Evolutionary conservation across 1,284 basidiomycete species (phyloP).

Genomic region (Cutaneotrichosporon sp.): DNA sequence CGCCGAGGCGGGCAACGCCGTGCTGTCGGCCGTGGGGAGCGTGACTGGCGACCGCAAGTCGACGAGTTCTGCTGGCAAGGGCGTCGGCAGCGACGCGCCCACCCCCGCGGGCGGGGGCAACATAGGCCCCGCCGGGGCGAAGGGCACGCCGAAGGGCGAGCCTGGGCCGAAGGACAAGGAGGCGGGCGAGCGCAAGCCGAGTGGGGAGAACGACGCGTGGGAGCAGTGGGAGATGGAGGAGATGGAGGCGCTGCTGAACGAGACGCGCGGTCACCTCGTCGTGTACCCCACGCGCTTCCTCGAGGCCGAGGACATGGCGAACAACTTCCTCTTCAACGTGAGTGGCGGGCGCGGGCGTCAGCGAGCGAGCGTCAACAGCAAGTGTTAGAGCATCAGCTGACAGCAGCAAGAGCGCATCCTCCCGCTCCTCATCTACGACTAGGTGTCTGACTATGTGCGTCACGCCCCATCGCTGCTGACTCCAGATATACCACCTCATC

Average conservation of each 20-base stretch:
- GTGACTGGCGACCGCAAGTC: not conserved
- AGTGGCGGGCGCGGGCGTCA: conserved; percentile 18
- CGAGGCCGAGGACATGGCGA: conserved; percentile 78
- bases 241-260: conserved; percentile 78
- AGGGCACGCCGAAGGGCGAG: too few species aligned
- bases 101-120: too few species aligned
- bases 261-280: conserved; percentile 84
- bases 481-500: too few species aligned
- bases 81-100: too few species aligned
- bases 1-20: not conserved
- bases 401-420: conserved; percentile 61
- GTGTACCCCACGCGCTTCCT: conserved; percentile 78
- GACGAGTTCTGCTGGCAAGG: not conserved
- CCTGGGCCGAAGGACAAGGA: not conserved
- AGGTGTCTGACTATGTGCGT: not conserved
- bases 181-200: conserved; percentile 35
- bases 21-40: not conserved
- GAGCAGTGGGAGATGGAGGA: conserved; percentile 79
- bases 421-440: conserved; percentile 55
- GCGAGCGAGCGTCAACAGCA: not conserved
- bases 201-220: conserved; percentile 67
- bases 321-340: conserved; percentile 86
- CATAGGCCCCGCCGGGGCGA: too few species aligned
- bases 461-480: too few species aligned
- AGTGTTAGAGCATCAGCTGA: conserved; percentile 9